phyloP scores from a whole-genome alignment of 805 yeast species.

The Isabelozyma pseudorhagii region DNA sequence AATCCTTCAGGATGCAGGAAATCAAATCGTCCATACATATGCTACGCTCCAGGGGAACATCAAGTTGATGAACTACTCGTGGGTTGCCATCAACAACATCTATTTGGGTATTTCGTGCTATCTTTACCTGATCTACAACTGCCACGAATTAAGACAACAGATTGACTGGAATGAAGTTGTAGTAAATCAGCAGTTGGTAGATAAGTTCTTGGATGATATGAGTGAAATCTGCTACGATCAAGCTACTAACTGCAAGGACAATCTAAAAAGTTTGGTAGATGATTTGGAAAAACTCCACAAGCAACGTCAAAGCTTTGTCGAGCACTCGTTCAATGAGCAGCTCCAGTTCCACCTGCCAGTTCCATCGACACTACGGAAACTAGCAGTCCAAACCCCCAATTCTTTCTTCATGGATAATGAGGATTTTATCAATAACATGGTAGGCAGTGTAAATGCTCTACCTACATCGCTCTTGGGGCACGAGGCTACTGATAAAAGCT shows the following conservation, averaged over 20 bases:
- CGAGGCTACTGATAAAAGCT: background rate
- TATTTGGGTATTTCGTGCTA: conserved; percentile 6
- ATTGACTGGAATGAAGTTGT: background rate
- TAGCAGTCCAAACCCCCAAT: background rate
- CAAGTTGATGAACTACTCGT: conserved; percentile 9
- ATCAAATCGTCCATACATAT: conserved; percentile 9
- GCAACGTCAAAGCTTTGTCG: background rate
- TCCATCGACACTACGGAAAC: background rate
- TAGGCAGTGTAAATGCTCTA: conserved; percentile 2
- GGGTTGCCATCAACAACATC: conserved; percentile 14
- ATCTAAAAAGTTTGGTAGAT: background rate
- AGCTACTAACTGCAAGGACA: background rate
- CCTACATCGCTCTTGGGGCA: background rate
- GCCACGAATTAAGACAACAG: background rate
- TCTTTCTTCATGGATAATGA: background rate
- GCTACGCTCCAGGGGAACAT: conserved; percentile 1
- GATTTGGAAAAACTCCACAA: background rate
- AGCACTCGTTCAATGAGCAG: background rate
- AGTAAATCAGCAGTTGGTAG: background rate
- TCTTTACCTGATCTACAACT: conserved; percentile 7
- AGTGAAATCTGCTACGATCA: conserved; percentile 1
- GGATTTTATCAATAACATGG: conserved; percentile 3
- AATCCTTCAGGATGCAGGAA: conserved; percentile 7
- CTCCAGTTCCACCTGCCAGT: background rate
- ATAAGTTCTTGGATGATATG: conserved; percentile 1